Conservation (phyloP, 2,329 filamentous ascomycete genomes). For the Clathrospora elynae region DNA sequence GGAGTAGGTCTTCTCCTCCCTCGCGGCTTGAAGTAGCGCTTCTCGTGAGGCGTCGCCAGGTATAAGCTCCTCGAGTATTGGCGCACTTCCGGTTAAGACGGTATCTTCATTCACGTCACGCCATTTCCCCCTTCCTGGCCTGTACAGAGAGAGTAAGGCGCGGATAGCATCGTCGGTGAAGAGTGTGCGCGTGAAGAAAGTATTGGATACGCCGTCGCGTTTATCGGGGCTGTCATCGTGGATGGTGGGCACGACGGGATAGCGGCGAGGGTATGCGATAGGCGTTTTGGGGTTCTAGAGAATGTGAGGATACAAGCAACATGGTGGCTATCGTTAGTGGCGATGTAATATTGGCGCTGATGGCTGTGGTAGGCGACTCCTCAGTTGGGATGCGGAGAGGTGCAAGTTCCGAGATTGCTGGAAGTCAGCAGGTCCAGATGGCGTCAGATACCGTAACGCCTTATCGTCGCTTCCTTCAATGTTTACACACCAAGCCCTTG, state of each 20-base stretch:
- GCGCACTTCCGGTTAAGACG: constrained; percentile 10
- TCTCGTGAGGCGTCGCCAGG: constrained; percentile 1
- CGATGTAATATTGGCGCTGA: constrained; percentile 1
- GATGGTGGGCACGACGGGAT: not conserved
- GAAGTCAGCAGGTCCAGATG: not conserved
- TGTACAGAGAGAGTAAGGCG: constrained; percentile 31
- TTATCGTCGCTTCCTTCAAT: too few species aligned
- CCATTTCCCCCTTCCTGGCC: constrained; percentile 14
- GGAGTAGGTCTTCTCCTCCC: constrained; percentile 19
- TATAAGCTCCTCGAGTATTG: constrained; percentile 1
- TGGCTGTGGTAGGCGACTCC: not conserved
- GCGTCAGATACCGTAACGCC: too few species aligned
- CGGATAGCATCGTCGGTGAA: constrained; percentile 32
- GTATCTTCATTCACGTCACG: constrained; percentile 11
- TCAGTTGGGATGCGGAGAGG: constrained; percentile 4
- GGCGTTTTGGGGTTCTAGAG: not conserved
- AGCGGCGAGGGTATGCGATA: not conserved
- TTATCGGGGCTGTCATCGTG: constrained; percentile 1
- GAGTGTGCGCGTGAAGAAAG: constrained; percentile 29
- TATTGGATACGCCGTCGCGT: constrained; percentile 22
- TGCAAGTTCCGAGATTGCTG: constrained; percentile 11
- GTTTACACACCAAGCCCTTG: too few species aligned
- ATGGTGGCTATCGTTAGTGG: not conserved
- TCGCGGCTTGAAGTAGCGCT: constrained; percentile 9
- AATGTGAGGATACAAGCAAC: not conserved